Evolutionary conservation across 345 rosid genomes (phyloP).

Genomic region (Gossypium turneri): DNA sequence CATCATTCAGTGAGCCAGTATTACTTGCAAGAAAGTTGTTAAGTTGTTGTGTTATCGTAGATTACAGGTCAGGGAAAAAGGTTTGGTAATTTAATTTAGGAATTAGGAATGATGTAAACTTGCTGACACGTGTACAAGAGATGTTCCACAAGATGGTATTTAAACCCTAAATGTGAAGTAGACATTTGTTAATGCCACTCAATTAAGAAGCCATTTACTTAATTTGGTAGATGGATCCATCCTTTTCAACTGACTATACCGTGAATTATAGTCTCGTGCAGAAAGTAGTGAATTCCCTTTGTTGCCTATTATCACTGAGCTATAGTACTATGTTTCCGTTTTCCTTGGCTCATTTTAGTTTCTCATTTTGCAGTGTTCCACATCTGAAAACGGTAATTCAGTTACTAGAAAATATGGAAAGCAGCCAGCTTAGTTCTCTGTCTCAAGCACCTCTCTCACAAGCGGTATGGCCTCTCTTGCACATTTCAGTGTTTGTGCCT

Average conservation of each 20-base stretch:
- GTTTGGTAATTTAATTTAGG: neutral
- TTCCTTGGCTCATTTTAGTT: constrained; percentile 10
- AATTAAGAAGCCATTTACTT: neutral
- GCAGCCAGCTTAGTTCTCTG: constrained; percentile 48
- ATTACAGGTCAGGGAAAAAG: neutral
- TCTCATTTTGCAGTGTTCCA: constrained; percentile 44
- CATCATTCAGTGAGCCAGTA: neutral
- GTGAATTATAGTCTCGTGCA: neutral
- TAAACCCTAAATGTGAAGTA: neutral
- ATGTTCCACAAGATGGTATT: neutral
- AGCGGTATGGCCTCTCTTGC: constrained; percentile 1
- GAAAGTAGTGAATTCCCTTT: neutral
- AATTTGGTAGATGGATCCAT: neutral
- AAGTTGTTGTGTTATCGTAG: neutral
- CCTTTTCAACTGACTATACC: neutral
- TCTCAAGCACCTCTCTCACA: constrained; percentile 25
- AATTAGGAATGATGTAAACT: neutral
- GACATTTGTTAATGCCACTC: constrained; percentile 1
- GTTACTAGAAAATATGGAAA: constrained; percentile 60
- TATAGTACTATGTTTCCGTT: neutral
- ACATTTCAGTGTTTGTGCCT: neutral
- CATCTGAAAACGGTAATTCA: constrained; percentile 54
- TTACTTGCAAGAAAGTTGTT: neutral
- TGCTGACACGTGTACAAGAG: neutral
- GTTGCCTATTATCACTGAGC: neutral